Percentiles rank a stretch among this genome's conserved stretches.
These are phyloP conservation scores for Tuber microsphaerosporum DNA, from an alignment of 495 filamentous ascomycete species.

Conservation along the genomic window DNA sequence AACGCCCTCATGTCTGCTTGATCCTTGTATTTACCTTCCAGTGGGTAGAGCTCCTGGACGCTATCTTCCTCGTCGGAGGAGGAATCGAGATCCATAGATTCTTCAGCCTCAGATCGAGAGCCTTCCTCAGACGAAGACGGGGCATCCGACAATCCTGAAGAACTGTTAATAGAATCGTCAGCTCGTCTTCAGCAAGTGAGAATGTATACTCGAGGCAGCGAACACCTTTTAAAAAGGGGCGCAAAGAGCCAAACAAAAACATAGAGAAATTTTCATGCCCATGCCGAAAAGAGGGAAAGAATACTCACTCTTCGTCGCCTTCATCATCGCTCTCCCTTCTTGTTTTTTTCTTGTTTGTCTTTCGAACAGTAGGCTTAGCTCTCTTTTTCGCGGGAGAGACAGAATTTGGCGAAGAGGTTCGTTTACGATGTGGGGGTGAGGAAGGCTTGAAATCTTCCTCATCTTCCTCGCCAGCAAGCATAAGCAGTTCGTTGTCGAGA, in stretches of 20 bases:
- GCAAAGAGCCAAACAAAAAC: background rate
- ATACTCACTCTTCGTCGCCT: conserved; percentile 26
- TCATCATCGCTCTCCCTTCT: conserved; percentile 29
- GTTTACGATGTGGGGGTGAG: conserved; percentile 32
- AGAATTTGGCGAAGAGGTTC: conserved; percentile 25
- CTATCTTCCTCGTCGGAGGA: conserved; percentile 50
- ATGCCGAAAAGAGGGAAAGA: conserved; percentile 1
- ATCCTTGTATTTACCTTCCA: conserved; percentile 80
- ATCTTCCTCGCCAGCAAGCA: conserved; percentile 66
- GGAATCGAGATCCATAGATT: conserved; percentile 48
- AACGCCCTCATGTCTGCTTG: conserved; percentile 73
- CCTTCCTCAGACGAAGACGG: conserved; percentile 79
- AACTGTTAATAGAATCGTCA: conserved; percentile 54
- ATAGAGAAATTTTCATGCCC: background rate
- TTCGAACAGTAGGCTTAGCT: conserved; percentile 20
- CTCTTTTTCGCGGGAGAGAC: conserved; percentile 32
- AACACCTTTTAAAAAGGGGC: background rate
- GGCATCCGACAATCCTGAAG: conserved; percentile 67
- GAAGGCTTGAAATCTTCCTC: conserved; percentile 48
- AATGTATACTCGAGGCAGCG: background rate
- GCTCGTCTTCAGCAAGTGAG: background rate
- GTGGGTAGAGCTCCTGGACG: conserved; percentile 65
- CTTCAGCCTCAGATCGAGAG: conserved; percentile 68
- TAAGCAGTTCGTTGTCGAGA: conserved; percentile 82
- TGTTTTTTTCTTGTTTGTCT: conserved; percentile 23